Conservation (phyloP, 192 early-diverging fungal genomes). For the Backusella tuberculispora region DNA sequence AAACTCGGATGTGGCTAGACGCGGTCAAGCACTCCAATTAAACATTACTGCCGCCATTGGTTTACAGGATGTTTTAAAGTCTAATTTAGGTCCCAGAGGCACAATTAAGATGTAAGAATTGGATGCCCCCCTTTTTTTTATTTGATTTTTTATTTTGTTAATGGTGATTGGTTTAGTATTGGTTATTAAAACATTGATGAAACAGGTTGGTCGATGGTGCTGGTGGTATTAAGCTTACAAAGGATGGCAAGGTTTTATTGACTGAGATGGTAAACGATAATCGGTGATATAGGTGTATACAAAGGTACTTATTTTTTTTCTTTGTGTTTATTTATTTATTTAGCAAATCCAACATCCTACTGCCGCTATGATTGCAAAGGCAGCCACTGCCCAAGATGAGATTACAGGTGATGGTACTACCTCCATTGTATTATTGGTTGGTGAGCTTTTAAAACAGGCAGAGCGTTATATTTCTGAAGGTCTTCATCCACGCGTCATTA, state of each 20-base stretch:
- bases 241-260: slow-evolving; percentile 98
- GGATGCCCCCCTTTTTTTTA: neutral
- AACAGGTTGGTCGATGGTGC: slow-evolving; percentile 92
- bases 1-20: slow-evolving; percentile 97
- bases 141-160: neutral
- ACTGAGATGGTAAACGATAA: slow-evolving; percentile 86
- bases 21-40: slow-evolving; percentile 95
- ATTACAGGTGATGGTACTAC: slow-evolving; percentile 99
- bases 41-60: slow-evolving; percentile 97
- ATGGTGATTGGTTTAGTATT: neutral
- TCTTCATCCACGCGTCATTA: slow-evolving; percentile 93
- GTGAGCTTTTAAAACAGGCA: slow-evolving; percentile 96
- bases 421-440: slow-evolving; percentile 94
- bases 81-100: slow-evolving; percentile 97
- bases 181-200: neutral
- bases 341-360: slow-evolving; percentile 99
- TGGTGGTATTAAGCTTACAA: slow-evolving; percentile 95
- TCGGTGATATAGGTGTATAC: neutral
- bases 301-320: neutral
- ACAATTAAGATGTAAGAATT: slow-evolving; percentile 92
- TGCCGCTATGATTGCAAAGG: slow-evolving; percentile 98
- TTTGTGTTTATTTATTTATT: neutral
- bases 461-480: slow-evolving; percentile 94
- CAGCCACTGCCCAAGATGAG: slow-evolving; percentile 99
- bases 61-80: slow-evolving; percentile 92